Conservation (phyloP, 2,329 filamentous ascomycete species). For the Pestalotiopsis sp. region DNA sequence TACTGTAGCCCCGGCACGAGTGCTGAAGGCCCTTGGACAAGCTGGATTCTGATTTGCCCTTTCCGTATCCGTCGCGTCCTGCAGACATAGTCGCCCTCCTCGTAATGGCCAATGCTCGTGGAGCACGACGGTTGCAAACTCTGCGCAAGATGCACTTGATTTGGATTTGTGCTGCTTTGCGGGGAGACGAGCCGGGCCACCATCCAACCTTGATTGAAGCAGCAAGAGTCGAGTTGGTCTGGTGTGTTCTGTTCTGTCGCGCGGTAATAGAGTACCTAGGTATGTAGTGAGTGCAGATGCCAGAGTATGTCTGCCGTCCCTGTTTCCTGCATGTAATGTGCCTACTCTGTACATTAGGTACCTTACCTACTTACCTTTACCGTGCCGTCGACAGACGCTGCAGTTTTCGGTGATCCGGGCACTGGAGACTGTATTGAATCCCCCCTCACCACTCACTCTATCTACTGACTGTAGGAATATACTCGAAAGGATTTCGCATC, state of each 20-base stretch:
- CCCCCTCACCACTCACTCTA: background rate
- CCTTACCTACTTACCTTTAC: background rate
- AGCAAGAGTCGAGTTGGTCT: background rate
- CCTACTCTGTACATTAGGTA: too few species aligned
- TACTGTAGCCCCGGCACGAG: conserved; percentile 10
- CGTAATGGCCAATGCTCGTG: conserved; percentile 8
- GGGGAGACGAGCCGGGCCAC: too few species aligned
- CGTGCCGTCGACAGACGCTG: background rate
- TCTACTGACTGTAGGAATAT: too few species aligned
- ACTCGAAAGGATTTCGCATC: background rate
- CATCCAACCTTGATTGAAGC: background rate
- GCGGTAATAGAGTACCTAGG: too few species aligned
- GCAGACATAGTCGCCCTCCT: conserved; percentile 1
- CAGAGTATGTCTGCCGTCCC: background rate
- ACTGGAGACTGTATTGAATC: background rate
- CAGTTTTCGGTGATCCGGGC: conserved; percentile 6
- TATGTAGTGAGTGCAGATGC: background rate
- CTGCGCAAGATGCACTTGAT: background rate
- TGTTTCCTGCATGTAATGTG: background rate
- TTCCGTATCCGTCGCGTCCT: conserved; percentile 3
- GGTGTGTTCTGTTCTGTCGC: too few species aligned
- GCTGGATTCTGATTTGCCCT: conserved; percentile 17
- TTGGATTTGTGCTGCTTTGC: background rate
- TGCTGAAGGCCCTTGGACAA: conserved; percentile 7
- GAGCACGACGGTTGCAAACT: conserved; percentile 8